These are phyloP conservation scores for Lippia alba DNA, from an alignment of 305 asterid species.

Conservation along the genomic window DNA sequence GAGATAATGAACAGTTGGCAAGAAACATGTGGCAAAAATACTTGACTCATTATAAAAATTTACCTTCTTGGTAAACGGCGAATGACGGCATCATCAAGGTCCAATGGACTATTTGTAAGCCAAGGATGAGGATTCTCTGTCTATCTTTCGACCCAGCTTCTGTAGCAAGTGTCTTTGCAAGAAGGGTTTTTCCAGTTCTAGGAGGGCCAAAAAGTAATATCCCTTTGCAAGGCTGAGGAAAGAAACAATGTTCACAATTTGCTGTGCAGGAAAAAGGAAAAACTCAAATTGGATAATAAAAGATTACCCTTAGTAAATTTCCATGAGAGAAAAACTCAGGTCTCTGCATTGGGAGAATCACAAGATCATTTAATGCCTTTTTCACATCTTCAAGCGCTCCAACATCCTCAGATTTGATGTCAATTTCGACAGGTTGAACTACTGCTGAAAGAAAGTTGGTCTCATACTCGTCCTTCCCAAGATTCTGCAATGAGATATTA, in stretches of 20 bases:
- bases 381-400: constrained; percentile 99
- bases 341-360: constrained; percentile 94
- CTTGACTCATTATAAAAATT: constrained; percentile 17
- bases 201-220: constrained; percentile 70
- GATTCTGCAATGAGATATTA: constrained; percentile 61
- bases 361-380: constrained; percentile 88
- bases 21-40: neutral
- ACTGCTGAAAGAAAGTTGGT: constrained; percentile 92
- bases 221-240: constrained; percentile 96
- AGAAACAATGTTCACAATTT: constrained; percentile 21
- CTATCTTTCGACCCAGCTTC: constrained; percentile 98
- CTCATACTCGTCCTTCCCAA: constrained; percentile 97
- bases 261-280: constrained; percentile 26
- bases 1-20: constrained; percentile 11
- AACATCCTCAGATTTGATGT: constrained; percentile 91
- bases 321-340: constrained; percentile 98
- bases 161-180: constrained; percentile 97
- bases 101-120: constrained; percentile 99
- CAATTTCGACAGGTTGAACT: constrained; percentile 96
- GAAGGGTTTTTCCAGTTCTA: constrained; percentile 98
- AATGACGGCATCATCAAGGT: constrained; percentile 99
- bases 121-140: constrained; percentile 92
- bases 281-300: constrained; percentile 4
- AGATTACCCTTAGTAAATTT: constrained; percentile 87
- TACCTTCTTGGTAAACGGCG: constrained; percentile 98